phyloP scores from a whole-genome alignment of 2,329 filamentous ascomycete species.

The Phaeosphaeriaceae sp. region DNA sequence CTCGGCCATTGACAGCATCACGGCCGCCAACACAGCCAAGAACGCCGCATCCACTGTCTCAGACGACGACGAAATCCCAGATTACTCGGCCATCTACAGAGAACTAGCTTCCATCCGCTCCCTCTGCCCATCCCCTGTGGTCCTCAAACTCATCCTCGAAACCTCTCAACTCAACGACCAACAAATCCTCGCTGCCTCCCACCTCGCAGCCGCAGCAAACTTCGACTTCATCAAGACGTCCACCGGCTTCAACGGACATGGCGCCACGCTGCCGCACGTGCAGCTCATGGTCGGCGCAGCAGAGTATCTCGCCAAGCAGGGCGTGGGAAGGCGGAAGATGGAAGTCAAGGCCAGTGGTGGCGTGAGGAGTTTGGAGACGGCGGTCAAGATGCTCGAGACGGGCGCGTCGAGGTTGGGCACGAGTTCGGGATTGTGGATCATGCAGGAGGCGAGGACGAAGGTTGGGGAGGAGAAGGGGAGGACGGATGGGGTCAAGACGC shows the following conservation, averaged over 20 bases:
- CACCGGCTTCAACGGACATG: conserved; percentile 65
- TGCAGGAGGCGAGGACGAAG: conserved; percentile 52
- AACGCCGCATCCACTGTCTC: conserved; percentile 21
- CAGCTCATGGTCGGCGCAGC: conserved; percentile 61
- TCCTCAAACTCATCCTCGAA: conserved; percentile 66
- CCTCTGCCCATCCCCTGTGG: conserved; percentile 52
- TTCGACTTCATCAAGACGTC: conserved; percentile 68
- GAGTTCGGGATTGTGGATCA: conserved; percentile 63
- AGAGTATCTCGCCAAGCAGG: conserved; percentile 50
- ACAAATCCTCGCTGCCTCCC: conserved; percentile 62
- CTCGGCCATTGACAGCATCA: conserved; percentile 43
- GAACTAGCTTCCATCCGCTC: conserved; percentile 61
- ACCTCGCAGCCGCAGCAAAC: conserved; percentile 59
- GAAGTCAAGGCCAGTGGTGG: conserved; percentile 67
- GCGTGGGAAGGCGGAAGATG: conserved; percentile 45
- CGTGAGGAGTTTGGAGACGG: conserved; percentile 59
- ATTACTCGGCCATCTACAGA: conserved; percentile 59
- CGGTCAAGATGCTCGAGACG: conserved; percentile 61
- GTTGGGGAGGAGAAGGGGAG: conserved; percentile 33
- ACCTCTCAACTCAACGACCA: conserved; percentile 58
- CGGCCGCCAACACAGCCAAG: conserved; percentile 40
- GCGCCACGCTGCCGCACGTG: conserved; percentile 61
- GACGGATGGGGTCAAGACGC: conserved; percentile 28
- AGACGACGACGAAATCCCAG: conserved; percentile 36
- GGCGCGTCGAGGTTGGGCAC: conserved; percentile 65